Conservation (phyloP, 2,329 filamentous ascomycete species). For the Ophiostoma perfectum region DNA sequence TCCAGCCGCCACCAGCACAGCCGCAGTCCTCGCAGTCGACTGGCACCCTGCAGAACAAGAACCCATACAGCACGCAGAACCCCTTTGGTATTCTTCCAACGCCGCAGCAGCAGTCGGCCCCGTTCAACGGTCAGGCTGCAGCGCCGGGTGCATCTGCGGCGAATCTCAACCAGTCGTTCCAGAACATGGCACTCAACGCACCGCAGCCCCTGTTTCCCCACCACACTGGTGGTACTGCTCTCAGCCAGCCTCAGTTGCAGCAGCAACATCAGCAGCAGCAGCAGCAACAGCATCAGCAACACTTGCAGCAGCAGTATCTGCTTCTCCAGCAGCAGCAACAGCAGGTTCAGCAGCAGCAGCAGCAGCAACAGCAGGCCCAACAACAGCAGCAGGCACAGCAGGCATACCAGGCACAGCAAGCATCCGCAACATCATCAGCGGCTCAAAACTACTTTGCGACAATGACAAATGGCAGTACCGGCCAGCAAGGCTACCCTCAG, state of each 20-base stretch:
- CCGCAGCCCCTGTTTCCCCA: slow-evolving; percentile 63
- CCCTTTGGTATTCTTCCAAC: slow-evolving; percentile 56
- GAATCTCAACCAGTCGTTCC: slow-evolving; percentile 62
- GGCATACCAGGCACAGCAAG: slow-evolving; percentile 21
- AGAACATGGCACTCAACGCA: slow-evolving; percentile 63
- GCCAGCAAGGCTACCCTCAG: slow-evolving; percentile 26
- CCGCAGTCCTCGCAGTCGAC: slow-evolving; percentile 62
- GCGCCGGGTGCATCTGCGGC: slow-evolving; percentile 27
- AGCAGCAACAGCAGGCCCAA: slow-evolving; percentile 2
- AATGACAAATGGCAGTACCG: not conserved
- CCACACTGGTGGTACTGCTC: slow-evolving; percentile 56
- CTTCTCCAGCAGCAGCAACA: slow-evolving; percentile 33
- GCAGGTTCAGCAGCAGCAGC: slow-evolving; percentile 40
- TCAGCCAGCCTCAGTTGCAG: slow-evolving; percentile 12
- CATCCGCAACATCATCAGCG: not conserved
- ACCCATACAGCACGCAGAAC: slow-evolving; percentile 52
- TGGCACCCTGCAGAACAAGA: slow-evolving; percentile 54
- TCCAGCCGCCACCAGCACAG: slow-evolving; percentile 45
- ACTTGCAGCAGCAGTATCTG: slow-evolving; percentile 9
- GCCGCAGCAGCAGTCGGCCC: slow-evolving; percentile 11
- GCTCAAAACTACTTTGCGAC: slow-evolving; percentile 23
- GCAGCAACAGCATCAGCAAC: slow-evolving; percentile 31
- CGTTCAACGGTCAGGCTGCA: not conserved
- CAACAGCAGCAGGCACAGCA: slow-evolving; percentile 15
- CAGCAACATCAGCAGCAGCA: slow-evolving; percentile 19